These are phyloP conservation scores for Rutstroemia sp. DNA, from an alignment of 2,329 filamentous ascomycete species.

Conservation along the genomic window DNA sequence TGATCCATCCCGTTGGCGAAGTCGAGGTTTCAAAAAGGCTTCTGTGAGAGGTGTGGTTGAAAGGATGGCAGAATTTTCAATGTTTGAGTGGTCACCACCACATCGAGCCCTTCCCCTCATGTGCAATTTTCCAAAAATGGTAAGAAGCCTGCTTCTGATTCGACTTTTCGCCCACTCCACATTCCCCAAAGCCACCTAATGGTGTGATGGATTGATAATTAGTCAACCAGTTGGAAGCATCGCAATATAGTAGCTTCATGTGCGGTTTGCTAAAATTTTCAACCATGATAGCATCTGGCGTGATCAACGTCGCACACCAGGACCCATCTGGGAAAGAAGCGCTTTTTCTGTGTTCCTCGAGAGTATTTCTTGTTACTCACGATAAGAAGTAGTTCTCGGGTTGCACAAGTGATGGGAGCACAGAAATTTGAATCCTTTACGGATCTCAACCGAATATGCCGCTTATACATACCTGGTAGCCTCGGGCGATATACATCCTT, in stretches of 20 bases:
- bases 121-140: constrained; percentile 2
- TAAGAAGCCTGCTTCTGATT: not conserved
- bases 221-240: not conserved
- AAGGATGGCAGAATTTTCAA: constrained; percentile 3
- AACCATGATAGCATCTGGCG: constrained; percentile 3
- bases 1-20: not conserved
- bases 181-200: not conserved
- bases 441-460: not conserved
- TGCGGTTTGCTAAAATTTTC: not conserved
- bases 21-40: not conserved
- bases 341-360: not conserved
- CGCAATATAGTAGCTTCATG: not conserved
- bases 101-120: not conserved
- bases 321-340: not conserved
- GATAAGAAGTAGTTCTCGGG: not conserved
- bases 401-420: not conserved
- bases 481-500: not conserved
- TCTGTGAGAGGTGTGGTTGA: not conserved
- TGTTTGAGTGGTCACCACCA: constrained; percentile 3
- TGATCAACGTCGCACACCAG: constrained; percentile 4
- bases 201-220: constrained; percentile 1
- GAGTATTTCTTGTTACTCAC: not conserved
- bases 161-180: not conserved
- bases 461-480: constrained; percentile 3
- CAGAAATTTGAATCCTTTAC: not conserved